Evolutionary conservation across 495 filamentous ascomycete genomes (phyloP).

Genomic region (Apodospora peruviana): DNA sequence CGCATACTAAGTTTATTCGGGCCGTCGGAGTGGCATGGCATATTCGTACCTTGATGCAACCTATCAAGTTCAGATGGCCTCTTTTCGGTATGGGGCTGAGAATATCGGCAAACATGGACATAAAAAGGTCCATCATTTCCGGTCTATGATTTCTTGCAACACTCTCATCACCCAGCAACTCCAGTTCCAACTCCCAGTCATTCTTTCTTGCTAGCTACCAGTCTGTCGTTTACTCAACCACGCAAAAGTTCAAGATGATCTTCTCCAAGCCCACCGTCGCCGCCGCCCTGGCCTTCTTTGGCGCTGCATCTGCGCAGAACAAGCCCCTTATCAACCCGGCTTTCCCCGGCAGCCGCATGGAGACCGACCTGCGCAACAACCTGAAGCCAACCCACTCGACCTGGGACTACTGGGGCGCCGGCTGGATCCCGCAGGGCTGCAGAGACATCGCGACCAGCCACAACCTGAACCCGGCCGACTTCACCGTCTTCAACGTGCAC

Average conservation of each 20-base stretch:
- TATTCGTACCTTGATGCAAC: too few species aligned
- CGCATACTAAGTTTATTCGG: too few species aligned
- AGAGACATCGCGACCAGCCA: conserved; percentile 10
- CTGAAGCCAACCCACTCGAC: neutral
- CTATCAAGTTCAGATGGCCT: too few species aligned
- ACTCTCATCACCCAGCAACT: too few species aligned
- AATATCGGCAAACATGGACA: too few species aligned
- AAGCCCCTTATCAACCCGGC: neutral
- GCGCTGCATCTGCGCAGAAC: neutral
- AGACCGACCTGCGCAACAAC: conserved; percentile 1
- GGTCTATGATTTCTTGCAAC: too few species aligned
- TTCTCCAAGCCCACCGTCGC: neutral
- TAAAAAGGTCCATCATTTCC: too few species aligned
- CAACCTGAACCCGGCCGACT: conserved; percentile 13
- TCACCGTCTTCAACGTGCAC: conserved; percentile 24
- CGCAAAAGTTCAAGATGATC: neutral
- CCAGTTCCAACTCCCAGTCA: neutral
- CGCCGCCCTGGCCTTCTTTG: neutral
- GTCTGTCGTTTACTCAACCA: neutral
- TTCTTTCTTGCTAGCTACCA: neutral
- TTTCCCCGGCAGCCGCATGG: neutral
- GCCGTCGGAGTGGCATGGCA: too few species aligned
- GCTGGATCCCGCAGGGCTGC: conserved; percentile 22
- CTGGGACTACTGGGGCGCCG: conserved; percentile 13
- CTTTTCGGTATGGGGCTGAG: too few species aligned